Conservation (phyloP, 352 stramenopile species). For the Globisporangium nunn region DNA sequence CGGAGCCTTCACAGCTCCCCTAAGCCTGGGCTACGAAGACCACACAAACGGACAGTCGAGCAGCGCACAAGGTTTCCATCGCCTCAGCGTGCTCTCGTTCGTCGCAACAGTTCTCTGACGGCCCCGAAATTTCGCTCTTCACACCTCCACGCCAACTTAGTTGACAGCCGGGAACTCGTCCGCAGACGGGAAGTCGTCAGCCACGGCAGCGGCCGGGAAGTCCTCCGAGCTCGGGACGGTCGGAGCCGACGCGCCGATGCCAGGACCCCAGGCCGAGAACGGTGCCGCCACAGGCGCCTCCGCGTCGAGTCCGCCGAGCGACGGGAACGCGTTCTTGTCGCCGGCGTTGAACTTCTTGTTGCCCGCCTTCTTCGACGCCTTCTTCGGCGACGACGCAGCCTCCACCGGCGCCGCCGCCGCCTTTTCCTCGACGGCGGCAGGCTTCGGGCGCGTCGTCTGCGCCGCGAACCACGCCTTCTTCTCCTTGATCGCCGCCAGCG, state of each 20-base stretch:
- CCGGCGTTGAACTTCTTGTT: conserved; percentile 81
- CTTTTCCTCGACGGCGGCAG: conserved; percentile 19
- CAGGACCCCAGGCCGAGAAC: conserved; percentile 49
- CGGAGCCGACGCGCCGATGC: conserved; percentile 31
- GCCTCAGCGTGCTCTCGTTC: no score
- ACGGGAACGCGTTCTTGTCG: conserved; percentile 77
- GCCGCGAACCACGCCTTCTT: conserved; percentile 90
- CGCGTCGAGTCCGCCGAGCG: conserved; percentile 46
- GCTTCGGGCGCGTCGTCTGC: conserved; percentile 47
- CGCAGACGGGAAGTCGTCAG: conserved; percentile 27
- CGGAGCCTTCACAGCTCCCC: neutral
- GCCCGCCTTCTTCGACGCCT: conserved; percentile 45
- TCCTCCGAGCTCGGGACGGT: conserved; percentile 24
- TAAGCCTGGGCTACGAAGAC: neutral
- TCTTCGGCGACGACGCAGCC: conserved; percentile 52
- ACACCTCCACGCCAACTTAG: conserved; percentile 14
- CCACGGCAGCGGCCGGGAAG: conserved; percentile 13
- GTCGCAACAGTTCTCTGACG: no score
- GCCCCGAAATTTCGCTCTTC: neutral
- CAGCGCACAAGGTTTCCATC: neutral
- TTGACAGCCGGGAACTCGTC: conserved; percentile 33
- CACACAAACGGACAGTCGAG: neutral
- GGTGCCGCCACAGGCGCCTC: conserved; percentile 19
- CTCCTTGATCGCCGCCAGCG: conserved; percentile 91
- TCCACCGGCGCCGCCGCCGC: conserved; percentile 17